phyloP scores from a whole-genome alignment of 257 asterid genomes.

The Echium plantagineum region DNA sequence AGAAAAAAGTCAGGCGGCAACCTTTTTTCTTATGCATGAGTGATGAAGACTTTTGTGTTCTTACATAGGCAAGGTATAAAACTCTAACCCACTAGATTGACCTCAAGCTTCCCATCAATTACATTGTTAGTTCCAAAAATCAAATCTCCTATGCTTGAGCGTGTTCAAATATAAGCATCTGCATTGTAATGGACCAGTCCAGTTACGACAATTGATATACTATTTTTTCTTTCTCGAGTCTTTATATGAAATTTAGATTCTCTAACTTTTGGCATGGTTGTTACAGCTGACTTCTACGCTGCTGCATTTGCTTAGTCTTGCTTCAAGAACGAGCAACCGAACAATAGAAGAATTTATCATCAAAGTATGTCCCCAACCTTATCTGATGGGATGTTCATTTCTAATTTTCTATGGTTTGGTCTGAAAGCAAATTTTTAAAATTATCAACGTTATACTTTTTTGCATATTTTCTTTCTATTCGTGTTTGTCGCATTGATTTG shows the following conservation, averaged over 20 bases:
- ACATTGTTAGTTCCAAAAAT: too few relatives aligned
- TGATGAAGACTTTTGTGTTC: too few relatives aligned
- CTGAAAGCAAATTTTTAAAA: background rate
- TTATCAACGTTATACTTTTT: background rate
- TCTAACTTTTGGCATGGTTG: conserved; percentile 7
- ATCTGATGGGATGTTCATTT: background rate
- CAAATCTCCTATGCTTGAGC: background rate
- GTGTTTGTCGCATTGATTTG: background rate
- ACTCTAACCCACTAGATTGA: too few relatives aligned
- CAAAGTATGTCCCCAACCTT: conserved; percentile 40
- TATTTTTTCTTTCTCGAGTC: background rate
- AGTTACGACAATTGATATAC: background rate
- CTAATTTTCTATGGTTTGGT: background rate
- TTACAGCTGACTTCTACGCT: conserved; percentile 80
- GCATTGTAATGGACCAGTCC: background rate
- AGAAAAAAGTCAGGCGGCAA: too few relatives aligned
- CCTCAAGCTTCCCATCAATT: too few relatives aligned
- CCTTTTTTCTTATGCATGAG: too few relatives aligned
- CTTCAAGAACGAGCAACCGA: conserved; percentile 44
- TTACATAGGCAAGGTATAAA: too few relatives aligned
- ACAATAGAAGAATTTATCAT: conserved; percentile 50
- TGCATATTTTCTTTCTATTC: background rate
- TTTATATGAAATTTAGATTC: background rate
- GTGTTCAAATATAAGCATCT: background rate
- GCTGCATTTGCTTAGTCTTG: conserved; percentile 83